Evolutionary conservation across 2,329 filamentous ascomycete genomes (phyloP), one percentile per base, ranked within the genome.

Genomic region (Sporothrix sp.): DNA sequence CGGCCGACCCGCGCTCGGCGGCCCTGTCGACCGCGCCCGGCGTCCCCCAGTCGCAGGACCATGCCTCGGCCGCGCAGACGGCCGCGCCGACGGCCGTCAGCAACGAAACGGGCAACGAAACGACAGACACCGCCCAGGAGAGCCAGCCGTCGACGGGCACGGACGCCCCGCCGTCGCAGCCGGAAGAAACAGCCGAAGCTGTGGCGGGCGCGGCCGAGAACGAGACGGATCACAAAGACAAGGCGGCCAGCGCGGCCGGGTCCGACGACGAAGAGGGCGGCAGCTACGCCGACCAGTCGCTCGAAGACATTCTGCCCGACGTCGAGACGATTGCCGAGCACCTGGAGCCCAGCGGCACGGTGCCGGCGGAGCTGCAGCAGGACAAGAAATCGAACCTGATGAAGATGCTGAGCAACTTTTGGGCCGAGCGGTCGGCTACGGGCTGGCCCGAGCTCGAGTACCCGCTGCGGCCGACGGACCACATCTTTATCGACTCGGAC

Each of bases 331-430:
- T 84, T 48, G 78, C 78, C 2, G 77, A 80, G 43, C 76, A 77
- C 54, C 72, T 82, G 55, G 83, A 81, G 57, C 74, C 75, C 4
- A 78, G 70, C 58, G 71, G 72, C 2, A 80, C 82, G 48, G 74
- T 81, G 21, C 74, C 77, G 0, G 67, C 86, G 9, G 88, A 95
- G 58, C 75, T 98, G 11, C 88, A 89, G 1, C 95, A 88, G 61
- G 88, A 97, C 62, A 88, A 96, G 62, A 93, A 91, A 65, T 90
- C 82, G 52, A 96, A 89, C 40, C 72, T 97, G 57, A 85, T 98
- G 79, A 95, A 94, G 63, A 89, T 96, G 71, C 75, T 98, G 40
- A 93, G 89, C 14, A 96, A 91, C 61, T 98, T 98, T 66, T 98
- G 93, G 93, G 94, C 93, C 2, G 94, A 98, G 67, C 81, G 93